Base-by-base conservation (phyloP, 2,329 filamentous ascomycete species). In the Trichothecium sympodiale region DNA sequence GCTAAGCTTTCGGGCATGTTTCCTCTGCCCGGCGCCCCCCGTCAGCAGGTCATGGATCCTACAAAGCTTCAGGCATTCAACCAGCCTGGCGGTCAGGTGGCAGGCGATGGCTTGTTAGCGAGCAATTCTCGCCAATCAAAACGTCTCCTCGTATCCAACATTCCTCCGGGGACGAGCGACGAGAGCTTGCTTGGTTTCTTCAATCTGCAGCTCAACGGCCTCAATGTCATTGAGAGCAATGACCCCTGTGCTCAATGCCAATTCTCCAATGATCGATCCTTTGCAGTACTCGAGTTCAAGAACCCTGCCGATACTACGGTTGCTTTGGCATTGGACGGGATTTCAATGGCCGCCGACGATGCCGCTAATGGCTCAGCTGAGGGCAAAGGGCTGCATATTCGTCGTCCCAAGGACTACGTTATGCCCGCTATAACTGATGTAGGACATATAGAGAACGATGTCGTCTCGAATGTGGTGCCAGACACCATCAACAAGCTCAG, bases 1-100 rank as follows among this genome's bases (percentile, higher is more conserved):
- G 93, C 91, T 34, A 99, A 99, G 67, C 72, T 98, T 31, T 98
- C 93, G 46, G 82, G 89, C 65, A 95, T 98, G 91, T 99, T 98
- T 66, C 88, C 93, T 41, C 76, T 99, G 31, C 91, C 91, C 4
- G 91, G 91, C 45, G 91, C 91, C 42, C 91, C 91, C 37, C 79
- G 91, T 47, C 87, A 94, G 57, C 88, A 95, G 53, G 82, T 86
- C 25, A 91, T 96, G 80, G 91, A 98, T 48, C 88, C 89, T 13
- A 84, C 77, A 50, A 89, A 89, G 58, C 71, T 98, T 33, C 87
- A 95, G 57, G 87, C 89, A 16, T 94, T 98, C 58, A 88, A 84
- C 56, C 87, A 93, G 54, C 83, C 89, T 12, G 77, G 76, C 37
- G 80, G 80, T 37, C 64, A 79, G 51, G 62, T 74, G 39, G 81